Base-by-base conservation (phyloP, 495 filamentous ascomycete genomes). In the Mycothermus thermophilus region DNA sequence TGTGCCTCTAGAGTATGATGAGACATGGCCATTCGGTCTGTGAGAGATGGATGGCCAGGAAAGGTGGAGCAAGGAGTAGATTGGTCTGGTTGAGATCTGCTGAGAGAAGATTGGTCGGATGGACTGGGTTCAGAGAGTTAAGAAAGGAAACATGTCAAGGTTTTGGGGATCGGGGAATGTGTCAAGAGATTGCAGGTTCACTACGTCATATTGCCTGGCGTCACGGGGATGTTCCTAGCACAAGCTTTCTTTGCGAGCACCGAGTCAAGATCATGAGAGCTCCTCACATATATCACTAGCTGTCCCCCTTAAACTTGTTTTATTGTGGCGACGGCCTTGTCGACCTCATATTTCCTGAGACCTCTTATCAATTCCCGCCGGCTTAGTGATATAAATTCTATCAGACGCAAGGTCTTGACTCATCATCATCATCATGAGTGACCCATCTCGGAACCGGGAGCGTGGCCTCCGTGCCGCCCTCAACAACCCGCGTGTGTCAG, bases 1-100 rank as follows among this genome's bases (percentile, higher is more conserved):
- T 42, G 55, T 55, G 10, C 41, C 59, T 0, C 38, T 67, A 31
- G 59, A 61, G 22, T 52, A 48, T 31, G 64, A 58, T 6, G 69
- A 71, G 46, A 75, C 71, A 0, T 75, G 71, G 61, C 71, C 71
- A 27, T 76, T 75, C 54, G 68, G 67, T 8, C 41, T 69, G 34
- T 75, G 20, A 43, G 35, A 7, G 27, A 23, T 21, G 12, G 13
- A 11, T 34, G 28, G 30, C 34, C 14, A 36, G 4, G 21, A n/a
- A 11, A 25, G 26, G n/a, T 13, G 7, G 15, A 16, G 16, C 22
- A 15, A 36, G 26, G 21, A n/a, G n/a, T n/a, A n/a, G n/a, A n/a
- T n/a, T n/a, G 3, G 4, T 27, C 9, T 10, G 25, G 25, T 3
- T n/a, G 13, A 12, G 25, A 12, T 27, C 25, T 12, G 3, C 25